Base-by-base conservation (phyloP, 2,329 filamentous ascomycete genomes). In the Gnomoniopsis sp. region DNA sequence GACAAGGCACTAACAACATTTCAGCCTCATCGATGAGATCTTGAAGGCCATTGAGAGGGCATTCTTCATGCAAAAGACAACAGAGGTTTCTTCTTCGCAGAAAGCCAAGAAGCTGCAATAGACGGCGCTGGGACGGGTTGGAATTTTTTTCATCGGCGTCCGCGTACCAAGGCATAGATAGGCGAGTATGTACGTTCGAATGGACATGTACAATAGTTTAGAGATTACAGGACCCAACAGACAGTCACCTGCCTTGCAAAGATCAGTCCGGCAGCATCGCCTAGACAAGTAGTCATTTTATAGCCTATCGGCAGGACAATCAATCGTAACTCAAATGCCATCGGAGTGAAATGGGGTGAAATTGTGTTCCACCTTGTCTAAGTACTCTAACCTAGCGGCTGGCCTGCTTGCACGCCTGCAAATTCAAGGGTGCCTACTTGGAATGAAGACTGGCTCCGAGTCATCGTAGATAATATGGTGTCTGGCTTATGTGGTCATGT, bases 1-100 rank as follows among this genome's bases (percentile, higher is more conserved):
- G 52, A 59, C 44, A 41, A 63, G 33, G 56, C 51, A 19, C 58
- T 60, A n/a, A 53, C 52, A 30, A 0, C 1, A 1, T 12, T 17
- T 4, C 64, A 91, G 89, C 69, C 65, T 92, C 57, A 89, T 96
- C 65, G 92, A 97, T 65, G 92, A 97, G 75, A 72, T 84, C 2
- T 85, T 96, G 67, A 97, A 97, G 77, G 80, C 86, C 55, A 65
- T 89, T 48, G 92, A 97, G 78, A 81, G 89, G 63, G 75, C 78
- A 53, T 81, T 86, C 65, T 90, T 89, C 70, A 74, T 83, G 66
- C 78, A 85, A 65, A 82, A 75, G 64, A 78, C 73, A 33, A 67
- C 71, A 2, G 70, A 69, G 15, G 65, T 69, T 57, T 67, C 72
- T 57, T 67, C 72, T 12, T 65, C 73, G 6, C 47, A 55, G 46